Conservation (phyloP, 495 filamentous ascomycete genomes). For the Sabuloglossum arenarium region DNA sequence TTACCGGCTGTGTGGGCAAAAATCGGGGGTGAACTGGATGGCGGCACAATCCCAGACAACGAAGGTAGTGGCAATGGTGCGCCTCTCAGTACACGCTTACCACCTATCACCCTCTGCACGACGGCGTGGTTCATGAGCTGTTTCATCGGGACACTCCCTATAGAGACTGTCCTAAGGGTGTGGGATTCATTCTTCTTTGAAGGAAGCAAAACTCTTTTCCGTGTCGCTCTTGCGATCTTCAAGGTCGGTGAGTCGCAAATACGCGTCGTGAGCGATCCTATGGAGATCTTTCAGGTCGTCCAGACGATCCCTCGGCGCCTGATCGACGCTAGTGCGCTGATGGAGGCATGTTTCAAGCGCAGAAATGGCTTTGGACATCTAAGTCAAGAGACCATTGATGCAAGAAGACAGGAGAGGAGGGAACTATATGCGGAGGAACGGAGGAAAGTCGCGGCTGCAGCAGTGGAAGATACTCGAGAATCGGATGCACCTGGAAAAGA, state of each 20-base stretch:
- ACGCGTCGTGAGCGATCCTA: conserved; percentile 57
- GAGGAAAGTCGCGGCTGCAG: neutral
- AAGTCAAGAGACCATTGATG: conserved; percentile 44
- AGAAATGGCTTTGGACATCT: conserved; percentile 71
- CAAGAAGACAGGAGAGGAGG: conserved; percentile 35
- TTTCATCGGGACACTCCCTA: conserved; percentile 80
- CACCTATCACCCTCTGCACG: conserved; percentile 78
- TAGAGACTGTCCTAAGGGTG: conserved; percentile 75
- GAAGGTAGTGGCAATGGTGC: conserved; percentile 3
- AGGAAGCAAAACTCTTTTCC: conserved; percentile 86
- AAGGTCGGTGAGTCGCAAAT: conserved; percentile 77
- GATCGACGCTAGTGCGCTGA: conserved; percentile 56
- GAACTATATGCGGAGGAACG: conserved; percentile 21
- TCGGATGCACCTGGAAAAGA: neutral
- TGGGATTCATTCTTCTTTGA: conserved; percentile 97
- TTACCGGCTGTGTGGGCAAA: conserved; percentile 76
- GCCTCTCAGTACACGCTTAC: conserved; percentile 34
- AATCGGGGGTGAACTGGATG: conserved; percentile 55
- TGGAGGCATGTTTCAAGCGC: conserved; percentile 61
- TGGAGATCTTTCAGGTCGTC: conserved; percentile 92
- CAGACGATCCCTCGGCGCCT: conserved; percentile 70
- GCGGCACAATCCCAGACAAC: conserved; percentile 20
- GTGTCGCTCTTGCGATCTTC: conserved; percentile 79
- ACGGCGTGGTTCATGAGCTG: conserved; percentile 99
- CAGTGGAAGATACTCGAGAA: neutral